phyloP scores from a whole-genome alignment of 768 basidiomycete genomes.

The Xerocomellus dryophilus region DNA sequence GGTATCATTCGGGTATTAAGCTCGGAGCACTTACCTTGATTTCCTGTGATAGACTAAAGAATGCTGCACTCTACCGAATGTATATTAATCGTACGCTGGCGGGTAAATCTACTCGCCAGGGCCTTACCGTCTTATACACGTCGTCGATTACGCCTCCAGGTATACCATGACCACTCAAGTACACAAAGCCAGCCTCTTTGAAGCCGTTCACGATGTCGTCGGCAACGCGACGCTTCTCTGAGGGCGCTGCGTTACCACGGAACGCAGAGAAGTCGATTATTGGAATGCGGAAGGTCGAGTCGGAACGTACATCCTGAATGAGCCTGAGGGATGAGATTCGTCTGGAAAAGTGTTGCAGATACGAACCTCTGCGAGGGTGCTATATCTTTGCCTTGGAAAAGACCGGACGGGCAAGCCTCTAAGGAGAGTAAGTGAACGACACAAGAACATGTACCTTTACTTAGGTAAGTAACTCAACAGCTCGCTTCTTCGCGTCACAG shows the following conservation, averaged over 20 bases:
- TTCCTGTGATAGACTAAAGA: slow-evolving; percentile 64
- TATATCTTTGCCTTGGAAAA: slow-evolving; percentile 14
- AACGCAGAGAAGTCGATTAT: slow-evolving; percentile 77
- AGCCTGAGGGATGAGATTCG: slow-evolving; percentile 8
- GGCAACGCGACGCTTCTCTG: slow-evolving; percentile 62
- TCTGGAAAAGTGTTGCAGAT: not conserved
- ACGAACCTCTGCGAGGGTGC: slow-evolving; percentile 27
- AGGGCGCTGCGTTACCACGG: slow-evolving; percentile 43
- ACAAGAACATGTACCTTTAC: slow-evolving; percentile 10
- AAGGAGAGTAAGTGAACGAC: slow-evolving; percentile 14
- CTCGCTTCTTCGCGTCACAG: no score
- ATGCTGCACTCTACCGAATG: slow-evolving; percentile 60
- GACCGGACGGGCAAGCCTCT: not conserved
- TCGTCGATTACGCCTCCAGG: slow-evolving; percentile 50
- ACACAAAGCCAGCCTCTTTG: slow-evolving; percentile 79
- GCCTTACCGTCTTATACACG: slow-evolving; percentile 61
- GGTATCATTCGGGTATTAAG: not conserved
- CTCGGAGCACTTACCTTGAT: slow-evolving; percentile 45
- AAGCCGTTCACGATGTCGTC: slow-evolving; percentile 70
- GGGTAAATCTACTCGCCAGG: slow-evolving; percentile 1
- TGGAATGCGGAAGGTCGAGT: slow-evolving; percentile 59
- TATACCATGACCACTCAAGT: slow-evolving; percentile 73
- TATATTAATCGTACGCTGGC: not conserved
- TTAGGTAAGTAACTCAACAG: not conserved
- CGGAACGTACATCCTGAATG: slow-evolving; percentile 35